A percentile compares a stretch with the other conserved stretches of the same genome.
Evolutionary conservation across 768 basidiomycete genomes (phyloP).

Genomic region (Trichaptum fuscoviolaceum): DNA sequence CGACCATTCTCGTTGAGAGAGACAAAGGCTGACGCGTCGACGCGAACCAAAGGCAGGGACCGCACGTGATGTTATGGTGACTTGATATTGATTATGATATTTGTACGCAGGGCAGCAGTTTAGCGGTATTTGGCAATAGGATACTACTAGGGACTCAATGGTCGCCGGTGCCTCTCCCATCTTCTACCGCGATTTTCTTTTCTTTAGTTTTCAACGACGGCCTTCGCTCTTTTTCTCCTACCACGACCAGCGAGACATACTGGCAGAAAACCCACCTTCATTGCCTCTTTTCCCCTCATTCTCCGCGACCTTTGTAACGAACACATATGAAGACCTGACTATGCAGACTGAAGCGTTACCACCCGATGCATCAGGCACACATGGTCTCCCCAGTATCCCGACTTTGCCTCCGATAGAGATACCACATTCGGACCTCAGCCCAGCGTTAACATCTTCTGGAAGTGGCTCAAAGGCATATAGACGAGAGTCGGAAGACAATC

Average conservation of each 20-base stretch:
- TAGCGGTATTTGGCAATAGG: not conserved
- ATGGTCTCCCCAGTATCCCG: not conserved
- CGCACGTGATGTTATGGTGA: not conserved
- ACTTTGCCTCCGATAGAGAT: slow-evolving; percentile 1
- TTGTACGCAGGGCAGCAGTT: not conserved
- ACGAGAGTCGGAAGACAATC: not conserved
- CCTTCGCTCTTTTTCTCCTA: not conserved
- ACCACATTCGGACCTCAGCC: not conserved
- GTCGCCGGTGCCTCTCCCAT: not conserved
- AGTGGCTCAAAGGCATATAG: not conserved
- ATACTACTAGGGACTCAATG: not conserved
- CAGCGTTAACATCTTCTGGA: not conserved
- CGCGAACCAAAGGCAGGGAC: not conserved
- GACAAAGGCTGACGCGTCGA: not conserved
- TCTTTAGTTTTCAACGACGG: not conserved
- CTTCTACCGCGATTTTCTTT: not conserved
- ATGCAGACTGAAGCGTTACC: not conserved
- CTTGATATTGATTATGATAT: slow-evolving; percentile 1
- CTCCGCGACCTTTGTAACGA: too few relatives aligned
- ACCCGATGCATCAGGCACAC: slow-evolving; percentile 1
- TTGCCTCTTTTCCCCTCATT: too few relatives aligned
- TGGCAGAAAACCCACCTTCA: not conserved
- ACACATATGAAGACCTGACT: not conserved
- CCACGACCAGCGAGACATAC: not conserved
- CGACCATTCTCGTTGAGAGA: not conserved